Base-by-base conservation (phyloP, 306 rosid species). In the Citrullus colocynthis region DNA sequence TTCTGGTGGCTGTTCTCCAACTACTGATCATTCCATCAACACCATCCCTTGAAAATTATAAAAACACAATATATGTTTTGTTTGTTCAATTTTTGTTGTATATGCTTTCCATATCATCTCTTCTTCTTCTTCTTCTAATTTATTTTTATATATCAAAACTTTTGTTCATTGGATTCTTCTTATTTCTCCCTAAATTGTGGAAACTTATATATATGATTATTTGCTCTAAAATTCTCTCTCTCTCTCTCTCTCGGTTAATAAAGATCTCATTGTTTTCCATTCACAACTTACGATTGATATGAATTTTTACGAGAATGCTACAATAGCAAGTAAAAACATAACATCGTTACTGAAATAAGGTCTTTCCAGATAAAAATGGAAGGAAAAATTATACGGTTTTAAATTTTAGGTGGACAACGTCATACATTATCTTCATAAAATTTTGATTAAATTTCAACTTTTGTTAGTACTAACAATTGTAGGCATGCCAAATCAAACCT, bases 1-100 rank as follows among this genome's bases (percentile, higher is more conserved):
- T 24, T 77, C 69, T 12, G 72, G 42, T 37, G 58, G 80, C 2
- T 77, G 80, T 49, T 61, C 73, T 61, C 32, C 73, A 9, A n/a
- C 36, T 10, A 12, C 24, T 10, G 24, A 58, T 52, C 24, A 17
- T 18, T 52, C 78, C 7, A 37, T 10, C 1, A 36, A 54, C 3
- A 66, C 56, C 7, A 66, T 11, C 5, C 76, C 76, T 30, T 72
- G 20, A 52, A 17, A 16, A 52, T 11, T 16, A 52, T 0, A 11
- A 48, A 48, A 48, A 48, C 1, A 45, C 8, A 45, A 45, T 45
- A 45, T 13, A 48, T 48, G 54, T 48, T 48, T 48, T 48, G 51
- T 45, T 48, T 48, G 54, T 48, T 1, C 57, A 16, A 52, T 52
- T 52, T 52, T 52, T 52, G 57, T 52, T 52, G 57, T 52, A 52